Evolutionary conservation across 805 yeast genomes (phyloP), one percentile per base, ranked within the genome.

Genomic region (Myxozyma neotropica): DNA sequence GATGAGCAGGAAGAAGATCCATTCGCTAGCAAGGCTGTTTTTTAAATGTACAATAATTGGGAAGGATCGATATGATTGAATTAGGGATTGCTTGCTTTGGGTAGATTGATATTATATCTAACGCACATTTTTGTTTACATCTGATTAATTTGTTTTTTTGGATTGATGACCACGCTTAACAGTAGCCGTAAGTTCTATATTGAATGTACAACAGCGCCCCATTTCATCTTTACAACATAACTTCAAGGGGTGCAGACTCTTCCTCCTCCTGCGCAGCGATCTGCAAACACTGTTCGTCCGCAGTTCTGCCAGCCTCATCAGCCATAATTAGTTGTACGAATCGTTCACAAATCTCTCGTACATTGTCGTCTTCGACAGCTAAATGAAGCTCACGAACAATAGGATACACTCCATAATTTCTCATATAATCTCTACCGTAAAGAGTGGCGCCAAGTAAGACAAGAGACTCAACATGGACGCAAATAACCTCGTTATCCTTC

Each of bases 301-400:
- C 76, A 2, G 68, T 71, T 31, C 74, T 74, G 36, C 83, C 81
- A 8, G 80, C 82, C 31, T 74, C 75, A 42, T 83, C 81, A 7
- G 80, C 82, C 94, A 88, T 88, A 64, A 93, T 79, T 84, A 90
- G 82, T 72, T 93, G 93, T 23, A 92, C 99, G 42, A 88, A 73
- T 71, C 94, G 81, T 67, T 90, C 96, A 75, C 94, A 86, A 45
- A 88, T 74, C 45, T 88, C 95, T 45, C 78, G 78, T 23, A 89
- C 79, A 19, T 74, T 77, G 26, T 78, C 80, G 53, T 81, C 70
- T 8, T 71, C 69, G 13, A 71, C 61, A 31, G 71, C 72, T 47
- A 62, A 40, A 46, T 65, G 96, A 54, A 93, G 77, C 75, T 91
- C 97, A 71, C 96, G 85, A 39, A 94, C 79, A 57, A 94, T 72